These are phyloP conservation scores for Cryptosporidium sp. DNA, from an alignment of 169 alveolate species.

Conservation along the genomic window DNA sequence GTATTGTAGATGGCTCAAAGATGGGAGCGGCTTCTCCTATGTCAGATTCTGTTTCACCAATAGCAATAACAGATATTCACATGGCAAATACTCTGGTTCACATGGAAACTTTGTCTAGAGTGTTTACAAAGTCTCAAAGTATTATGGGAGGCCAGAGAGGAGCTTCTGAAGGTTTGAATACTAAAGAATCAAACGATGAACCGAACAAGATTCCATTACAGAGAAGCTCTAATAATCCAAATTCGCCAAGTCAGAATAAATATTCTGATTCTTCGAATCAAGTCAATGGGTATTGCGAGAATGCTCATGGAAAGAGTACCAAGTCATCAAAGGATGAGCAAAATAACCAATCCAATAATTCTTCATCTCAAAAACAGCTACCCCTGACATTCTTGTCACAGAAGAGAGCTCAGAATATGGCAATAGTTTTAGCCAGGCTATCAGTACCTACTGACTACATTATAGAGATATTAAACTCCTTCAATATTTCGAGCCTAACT, in stretches of 20 bases:
- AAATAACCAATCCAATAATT: background rate
- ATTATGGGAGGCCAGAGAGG: background rate
- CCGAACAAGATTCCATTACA: background rate
- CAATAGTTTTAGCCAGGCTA: conserved; percentile 77
- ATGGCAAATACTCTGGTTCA: conserved; percentile 73
- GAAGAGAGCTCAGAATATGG: conserved; percentile 80
- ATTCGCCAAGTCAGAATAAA: conserved; percentile 28
- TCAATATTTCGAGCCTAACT: conserved; percentile 75
- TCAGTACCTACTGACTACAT: conserved; percentile 76
- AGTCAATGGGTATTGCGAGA: background rate
- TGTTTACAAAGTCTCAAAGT: conserved; percentile 23
- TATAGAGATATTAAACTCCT: conserved; percentile 65
- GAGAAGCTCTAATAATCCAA: conserved; percentile 23
- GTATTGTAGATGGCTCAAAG: background rate
- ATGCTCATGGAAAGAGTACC: conserved; percentile 22
- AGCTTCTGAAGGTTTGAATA: background rate
- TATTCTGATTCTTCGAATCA: background rate
- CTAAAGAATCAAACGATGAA: background rate
- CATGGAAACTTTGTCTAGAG: conserved; percentile 65
- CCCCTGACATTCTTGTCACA: conserved; percentile 62
- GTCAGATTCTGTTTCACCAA: conserved; percentile 26
- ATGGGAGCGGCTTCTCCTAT: conserved; percentile 17
- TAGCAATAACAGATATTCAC: conserved; percentile 54
- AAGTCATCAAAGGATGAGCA: conserved; percentile 45
- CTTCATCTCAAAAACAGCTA: conserved; percentile 34